Evolutionary conservation across 768 basidiomycete genomes (phyloP).

Genomic region (Pulveroboletus frians): DNA sequence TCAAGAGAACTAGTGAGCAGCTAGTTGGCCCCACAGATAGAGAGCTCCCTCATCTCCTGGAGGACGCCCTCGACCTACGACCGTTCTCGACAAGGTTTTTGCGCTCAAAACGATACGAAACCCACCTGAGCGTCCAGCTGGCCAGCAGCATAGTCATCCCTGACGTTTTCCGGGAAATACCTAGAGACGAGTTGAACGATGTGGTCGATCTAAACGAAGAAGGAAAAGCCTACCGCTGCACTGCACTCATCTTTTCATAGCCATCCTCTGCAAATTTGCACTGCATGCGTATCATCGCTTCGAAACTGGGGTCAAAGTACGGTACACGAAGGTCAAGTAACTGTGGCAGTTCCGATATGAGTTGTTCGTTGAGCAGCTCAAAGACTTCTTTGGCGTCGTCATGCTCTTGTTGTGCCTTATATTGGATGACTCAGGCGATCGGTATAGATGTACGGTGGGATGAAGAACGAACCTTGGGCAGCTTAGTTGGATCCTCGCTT

Average conservation of each 20-base stretch:
- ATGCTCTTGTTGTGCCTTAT: slow-evolving; percentile 84
- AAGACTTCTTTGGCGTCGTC: slow-evolving; percentile 95
- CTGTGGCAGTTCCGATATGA: slow-evolving; percentile 86
- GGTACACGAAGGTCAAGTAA: slow-evolving; percentile 93
- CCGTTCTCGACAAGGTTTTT: not conserved
- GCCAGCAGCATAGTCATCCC: slow-evolving; percentile 96
- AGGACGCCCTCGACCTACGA: slow-evolving; percentile 88
- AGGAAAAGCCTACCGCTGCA: slow-evolving; percentile 59
- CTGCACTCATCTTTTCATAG: slow-evolving; percentile 92
- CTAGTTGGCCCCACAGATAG: slow-evolving; percentile 74
- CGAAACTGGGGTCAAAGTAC: slow-evolving; percentile 97
- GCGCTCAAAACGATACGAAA: not conserved
- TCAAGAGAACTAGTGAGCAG: not conserved
- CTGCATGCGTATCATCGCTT: slow-evolving; percentile 98
- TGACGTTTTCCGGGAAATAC: slow-evolving; percentile 83
- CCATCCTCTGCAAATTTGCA: slow-evolving; percentile 97
- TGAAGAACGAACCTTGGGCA: slow-evolving; percentile 58
- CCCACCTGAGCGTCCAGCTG: slow-evolving; percentile 85
- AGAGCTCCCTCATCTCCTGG: slow-evolving; percentile 93
- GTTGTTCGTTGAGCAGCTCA: slow-evolving; percentile 86
- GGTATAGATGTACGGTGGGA: not conserved
- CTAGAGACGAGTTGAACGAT: slow-evolving; percentile 33
- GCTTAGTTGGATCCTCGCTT: slow-evolving; percentile 85
- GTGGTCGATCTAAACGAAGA: not conserved
- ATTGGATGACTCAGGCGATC: not conserved